Evolutionary conservation across 768 basidiomycete genomes (phyloP).

Genomic region (Boletus coccyginus): DNA sequence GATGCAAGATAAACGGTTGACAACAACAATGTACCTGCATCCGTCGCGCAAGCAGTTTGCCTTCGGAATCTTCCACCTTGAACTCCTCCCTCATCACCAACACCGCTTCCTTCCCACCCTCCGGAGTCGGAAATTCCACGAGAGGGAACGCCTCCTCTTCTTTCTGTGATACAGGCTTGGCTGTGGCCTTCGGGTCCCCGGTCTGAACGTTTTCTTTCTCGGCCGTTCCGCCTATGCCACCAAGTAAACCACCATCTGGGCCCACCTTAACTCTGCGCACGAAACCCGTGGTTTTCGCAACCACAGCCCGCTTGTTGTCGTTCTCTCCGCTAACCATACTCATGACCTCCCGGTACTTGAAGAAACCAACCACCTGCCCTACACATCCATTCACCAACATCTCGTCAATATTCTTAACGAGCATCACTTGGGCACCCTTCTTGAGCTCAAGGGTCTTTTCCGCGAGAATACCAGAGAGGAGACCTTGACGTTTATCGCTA

Average conservation of each 20-base stretch:
- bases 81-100: slow-evolving; percentile 53
- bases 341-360: slow-evolving; percentile 22
- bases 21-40: slow-evolving; percentile 35
- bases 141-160: slow-evolving; percentile 45
- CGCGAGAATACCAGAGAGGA: slow-evolving; percentile 63
- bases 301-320: slow-evolving; percentile 21
- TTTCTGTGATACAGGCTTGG: slow-evolving; percentile 31
- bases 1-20: not conserved
- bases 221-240: not conserved
- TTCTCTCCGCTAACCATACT: slow-evolving; percentile 16
- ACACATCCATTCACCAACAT: slow-evolving; percentile 70
- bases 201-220: slow-evolving; percentile 36
- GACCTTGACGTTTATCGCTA: slow-evolving; percentile 44
- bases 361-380: slow-evolving; percentile 59
- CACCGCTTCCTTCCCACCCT: slow-evolving; percentile 43
- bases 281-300: slow-evolving; percentile 32
- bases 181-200: slow-evolving; percentile 16
- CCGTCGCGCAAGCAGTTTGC: slow-evolving; percentile 45
- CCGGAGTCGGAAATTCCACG: slow-evolving; percentile 44
- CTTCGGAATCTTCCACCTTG: slow-evolving; percentile 50
- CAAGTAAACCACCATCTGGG: slow-evolving; percentile 25
- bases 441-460: slow-evolving; percentile 55
- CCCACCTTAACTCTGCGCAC: slow-evolving; percentile 35
- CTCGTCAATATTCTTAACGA: slow-evolving; percentile 64
- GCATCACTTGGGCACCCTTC: slow-evolving; percentile 61